Evolutionary conservation across 2,329 filamentous ascomycete species (phyloP).

Genomic region (Fusarium sp.): DNA sequence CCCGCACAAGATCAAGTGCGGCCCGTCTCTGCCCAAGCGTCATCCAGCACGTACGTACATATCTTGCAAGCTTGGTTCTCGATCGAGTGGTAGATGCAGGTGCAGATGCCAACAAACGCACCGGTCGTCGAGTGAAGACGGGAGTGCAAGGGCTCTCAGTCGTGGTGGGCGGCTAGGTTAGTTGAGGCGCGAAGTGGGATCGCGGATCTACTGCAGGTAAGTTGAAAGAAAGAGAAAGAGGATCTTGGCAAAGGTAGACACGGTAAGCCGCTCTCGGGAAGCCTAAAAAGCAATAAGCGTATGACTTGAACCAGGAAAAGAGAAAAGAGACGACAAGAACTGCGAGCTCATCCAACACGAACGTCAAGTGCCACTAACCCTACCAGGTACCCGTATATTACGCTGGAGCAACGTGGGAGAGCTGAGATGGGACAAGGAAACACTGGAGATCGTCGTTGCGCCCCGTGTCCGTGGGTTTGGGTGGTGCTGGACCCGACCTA

Average conservation of each 20-base stretch:
- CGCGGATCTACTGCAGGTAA: slow-evolving; percentile 29
- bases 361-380: slow-evolving; percentile 1
- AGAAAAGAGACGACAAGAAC: slow-evolving; percentile 43
- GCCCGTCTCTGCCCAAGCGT: slow-evolving; percentile 34
- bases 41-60: slow-evolving; percentile 28
- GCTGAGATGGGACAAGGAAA: slow-evolving; percentile 35
- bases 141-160: slow-evolving; percentile 29
- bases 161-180: slow-evolving; percentile 32
- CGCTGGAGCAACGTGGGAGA: slow-evolving; percentile 8
- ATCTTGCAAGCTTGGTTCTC: slow-evolving; percentile 18
- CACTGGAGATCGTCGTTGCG: slow-evolving; percentile 40
- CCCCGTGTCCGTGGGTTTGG: slow-evolving; percentile 45
- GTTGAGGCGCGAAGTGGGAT: slow-evolving; percentile 36
- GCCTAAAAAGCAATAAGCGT: slow-evolving; percentile 39
- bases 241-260: slow-evolving; percentile 26
- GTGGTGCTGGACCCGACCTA: slow-evolving; percentile 38
- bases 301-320: slow-evolving; percentile 36
- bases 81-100: slow-evolving; percentile 16
- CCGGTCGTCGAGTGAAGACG: slow-evolving; percentile 23
- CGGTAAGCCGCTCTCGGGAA: slow-evolving; percentile 34
- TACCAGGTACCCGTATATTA: neutral
- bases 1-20: slow-evolving; percentile 33
- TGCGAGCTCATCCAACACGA: neutral
- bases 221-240: slow-evolving; percentile 30
- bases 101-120: slow-evolving; percentile 33